Evolutionary conservation across 768 basidiomycete genomes (phyloP), one percentile per base, ranked within the genome.

Genomic region (Agrocybe pediades): DNA sequence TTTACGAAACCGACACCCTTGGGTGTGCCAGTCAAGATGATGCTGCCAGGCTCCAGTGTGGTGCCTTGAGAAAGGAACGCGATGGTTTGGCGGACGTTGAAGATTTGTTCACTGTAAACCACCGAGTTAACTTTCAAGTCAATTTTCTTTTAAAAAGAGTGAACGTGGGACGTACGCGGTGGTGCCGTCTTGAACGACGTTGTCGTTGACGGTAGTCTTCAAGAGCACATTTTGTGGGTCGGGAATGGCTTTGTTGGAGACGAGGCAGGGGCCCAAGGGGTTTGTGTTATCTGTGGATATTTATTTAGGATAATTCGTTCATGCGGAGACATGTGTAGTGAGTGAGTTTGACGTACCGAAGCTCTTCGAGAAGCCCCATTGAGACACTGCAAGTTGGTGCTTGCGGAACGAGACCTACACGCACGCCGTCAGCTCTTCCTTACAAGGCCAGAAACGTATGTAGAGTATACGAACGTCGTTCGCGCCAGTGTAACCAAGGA

Each of bases 281-380:
- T 82, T 85, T 3, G 83, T 82, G 65, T 86, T 80, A 58, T 87
- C 85, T 86, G 25, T 1, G n/a, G n/a, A n/a, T n/a, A n/a, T n/a
- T n/a, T n/a, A n/a, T n/a, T n/a, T n/a, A n/a, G n/a, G n/a, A n/a
- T n/a, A n/a, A n/a, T n/a, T n/a, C n/a, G n/a, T n/a, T n/a, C n/a
- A n/a, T n/a, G n/a, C n/a, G n/a, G n/a, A n/a, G n/a, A n/a, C n/a
- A n/a, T n/a, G n/a, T n/a, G n/a, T n/a, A n/a, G n/a, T n/a, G n/a
- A n/a, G n/a, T n/a, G n/a, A n/a, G n/a, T n/a, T n/a, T n/a, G 6
- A 61, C 79, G 21, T 53, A 87, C 91, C 92, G 60, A 92, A 95
- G 39, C 87, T 79, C 69, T 95, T 95, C 23, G 90, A 92, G 70
- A 92, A 94, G 25, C 81, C 76, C 92, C 93, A 95, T 61, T 95